Evolutionary conservation across 768 basidiomycete genomes (phyloP).

Genomic region (Naganishia randhawae): DNA sequence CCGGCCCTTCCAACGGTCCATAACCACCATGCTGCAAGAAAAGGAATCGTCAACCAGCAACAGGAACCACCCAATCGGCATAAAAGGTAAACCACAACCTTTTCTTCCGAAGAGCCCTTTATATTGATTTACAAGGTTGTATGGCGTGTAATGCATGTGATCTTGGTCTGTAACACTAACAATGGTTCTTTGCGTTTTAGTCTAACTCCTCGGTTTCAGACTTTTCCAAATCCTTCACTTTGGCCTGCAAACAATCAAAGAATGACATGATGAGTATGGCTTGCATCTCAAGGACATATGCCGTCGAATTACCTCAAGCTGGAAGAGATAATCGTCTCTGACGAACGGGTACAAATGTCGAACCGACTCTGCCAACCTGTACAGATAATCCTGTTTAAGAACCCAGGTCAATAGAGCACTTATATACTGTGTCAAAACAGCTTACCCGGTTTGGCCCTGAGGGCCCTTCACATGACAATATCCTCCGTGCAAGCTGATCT

Average conservation of each 20-base stretch:
- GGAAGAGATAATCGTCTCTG: conserved; percentile 47
- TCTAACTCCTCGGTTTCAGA: neutral
- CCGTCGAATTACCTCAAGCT: conserved; percentile 42
- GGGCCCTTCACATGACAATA: conserved; percentile 74
- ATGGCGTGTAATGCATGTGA: neutral
- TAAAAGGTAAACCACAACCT: too few species aligned
- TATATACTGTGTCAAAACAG: neutral
- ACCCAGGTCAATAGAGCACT: neutral
- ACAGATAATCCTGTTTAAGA: conserved; percentile 72
- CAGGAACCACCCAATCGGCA: too few species aligned
- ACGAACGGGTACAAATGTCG: conserved; percentile 57
- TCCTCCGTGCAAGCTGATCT: conserved; percentile 63
- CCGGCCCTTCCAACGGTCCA: too few species aligned
- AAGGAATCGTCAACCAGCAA: too few species aligned
- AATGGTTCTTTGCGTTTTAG: neutral
- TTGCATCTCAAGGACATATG: neutral
- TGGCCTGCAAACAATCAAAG: neutral
- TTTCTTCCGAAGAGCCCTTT: too few species aligned
- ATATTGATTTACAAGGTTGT: neutral
- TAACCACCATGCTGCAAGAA: too few species aligned
- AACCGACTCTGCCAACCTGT: conserved; percentile 68
- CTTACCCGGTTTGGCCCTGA: conserved; percentile 84
- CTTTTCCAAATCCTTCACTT: neutral
- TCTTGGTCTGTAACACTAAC: neutral
- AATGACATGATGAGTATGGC: neutral